Evolutionary conservation across 441 rosid genomes (phyloP), one percentile per base, ranked within the genome.

Genomic region (Pelargonium myrrhifolium): DNA sequence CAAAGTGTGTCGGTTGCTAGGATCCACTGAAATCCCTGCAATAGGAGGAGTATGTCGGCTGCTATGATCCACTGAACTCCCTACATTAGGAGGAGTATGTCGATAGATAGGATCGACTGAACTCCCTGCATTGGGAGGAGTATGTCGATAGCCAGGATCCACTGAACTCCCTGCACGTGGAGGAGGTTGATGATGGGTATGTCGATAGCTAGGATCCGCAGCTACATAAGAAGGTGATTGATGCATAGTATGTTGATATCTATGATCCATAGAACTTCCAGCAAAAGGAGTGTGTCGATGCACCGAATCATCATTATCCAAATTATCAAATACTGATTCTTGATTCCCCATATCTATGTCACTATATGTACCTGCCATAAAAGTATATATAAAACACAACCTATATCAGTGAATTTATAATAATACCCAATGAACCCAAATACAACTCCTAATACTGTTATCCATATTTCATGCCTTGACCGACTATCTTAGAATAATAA

Each of bases 261-360:
- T 17, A 53, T 7, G 59, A 53, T 53, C 10, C 5, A 53, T 53
- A 9, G 59, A 53, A 2, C 59, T 53, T 53, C 59, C 59, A 17
- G 71, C 75, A 73, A 42, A 70, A 72, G 78, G 72, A 17, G 66
- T 12, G 12, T 73, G 62, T 70, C 67, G 80, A 69, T 77, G 69
- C 66, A 26, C 39, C 47, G 37, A 58, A 21, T 53, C 8, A 69
- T 74, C 72, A 68, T 73, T 22, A 21, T 51, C 69, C 61, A 64
- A 39, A 65, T 73, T 59, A 62, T 72, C 75, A 45, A 14, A 71
- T 62, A 66, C 72, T 15, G 77, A 75, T 67, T 69, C 69, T 0
- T 47, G 45, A 69, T 73, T 80, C 43, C 81, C 79, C 81, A 64
- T 80, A 26, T 47, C 28, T 1, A 53, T 17, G 6, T 31, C 37